Evolutionary conservation across 164 flowering plant genomes (phyloP).

Genomic region (grape (Vitis vinifera)): DNA sequence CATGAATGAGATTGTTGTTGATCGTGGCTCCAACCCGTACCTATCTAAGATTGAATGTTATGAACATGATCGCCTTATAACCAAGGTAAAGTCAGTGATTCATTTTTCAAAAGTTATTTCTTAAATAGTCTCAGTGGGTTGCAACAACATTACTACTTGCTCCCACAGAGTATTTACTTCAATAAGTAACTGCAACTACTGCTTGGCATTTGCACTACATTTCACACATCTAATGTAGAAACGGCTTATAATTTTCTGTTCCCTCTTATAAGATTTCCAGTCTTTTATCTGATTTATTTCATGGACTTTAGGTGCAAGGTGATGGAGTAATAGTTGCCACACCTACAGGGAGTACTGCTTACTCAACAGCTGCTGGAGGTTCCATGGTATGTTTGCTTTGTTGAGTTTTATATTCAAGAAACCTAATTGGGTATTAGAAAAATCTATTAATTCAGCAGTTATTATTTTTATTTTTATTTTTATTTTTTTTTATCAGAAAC

Average conservation of each 20-base stretch:
- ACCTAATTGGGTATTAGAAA: no score
- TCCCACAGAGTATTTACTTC: no score
- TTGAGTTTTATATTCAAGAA: neutral
- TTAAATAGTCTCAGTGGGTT: neutral
- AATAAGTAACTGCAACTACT: neutral
- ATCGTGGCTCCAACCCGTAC: conserved; percentile 98
- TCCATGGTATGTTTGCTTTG: conserved; percentile 69
- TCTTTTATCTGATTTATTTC: neutral
- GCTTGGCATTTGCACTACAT: neutral
- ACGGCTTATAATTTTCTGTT: neutral
- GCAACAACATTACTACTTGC: no score
- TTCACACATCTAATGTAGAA: neutral
- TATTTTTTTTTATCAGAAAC: no score
- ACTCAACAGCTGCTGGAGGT: conserved; percentile 99
- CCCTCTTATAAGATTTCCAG: neutral
- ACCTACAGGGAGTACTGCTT: conserved; percentile 99
- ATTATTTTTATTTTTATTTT: no score
- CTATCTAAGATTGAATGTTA: conserved; percentile 97
- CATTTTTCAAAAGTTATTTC: neutral
- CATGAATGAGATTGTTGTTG: conserved; percentile 92
- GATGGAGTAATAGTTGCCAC: conserved; percentile 98
- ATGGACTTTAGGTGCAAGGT: conserved; percentile 78
- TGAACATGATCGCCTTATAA: conserved; percentile 93
- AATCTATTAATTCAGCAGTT: no score
- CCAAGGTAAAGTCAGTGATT: conserved; percentile 61